phyloP scores from a whole-genome alignment of 2,329 filamentous ascomycete genomes.

The Penicillium sp. region DNA sequence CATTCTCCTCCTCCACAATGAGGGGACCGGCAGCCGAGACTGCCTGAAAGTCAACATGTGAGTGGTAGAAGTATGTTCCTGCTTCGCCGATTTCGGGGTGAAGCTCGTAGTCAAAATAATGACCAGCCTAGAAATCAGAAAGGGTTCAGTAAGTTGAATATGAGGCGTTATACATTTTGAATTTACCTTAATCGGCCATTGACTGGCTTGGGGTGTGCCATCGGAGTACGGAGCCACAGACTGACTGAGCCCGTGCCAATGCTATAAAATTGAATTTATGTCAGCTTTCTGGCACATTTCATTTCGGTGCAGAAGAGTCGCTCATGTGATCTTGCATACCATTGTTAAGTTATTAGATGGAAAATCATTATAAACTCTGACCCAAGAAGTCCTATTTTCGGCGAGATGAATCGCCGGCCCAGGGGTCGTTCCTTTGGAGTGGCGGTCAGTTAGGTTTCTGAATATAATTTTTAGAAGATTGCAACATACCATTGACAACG shows the following conservation, averaged over 20 bases:
- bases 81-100: conserved; percentile 56
- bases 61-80: conserved; percentile 71
- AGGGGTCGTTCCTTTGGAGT: background rate
- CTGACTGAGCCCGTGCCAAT: conserved; percentile 70
- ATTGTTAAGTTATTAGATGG: conserved; percentile 59
- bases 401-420: background rate
- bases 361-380: conserved; percentile 64
- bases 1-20: background rate
- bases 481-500: background rate
- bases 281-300: background rate
- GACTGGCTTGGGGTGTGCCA: conserved; percentile 62
- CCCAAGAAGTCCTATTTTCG: background rate
- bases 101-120: conserved; percentile 72
- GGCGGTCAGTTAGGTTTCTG: background rate
- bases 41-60: conserved; percentile 66
- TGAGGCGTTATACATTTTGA: conserved; percentile 21
- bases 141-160: background rate
- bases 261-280: conserved; percentile 43
- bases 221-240: conserved; percentile 66
- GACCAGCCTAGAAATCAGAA: conserved; percentile 14
- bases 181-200: conserved; percentile 69
- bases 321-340: conserved; percentile 36
- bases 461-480: background rate
- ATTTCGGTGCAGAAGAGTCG: background rate
- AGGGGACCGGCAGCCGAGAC: conserved; percentile 61